Evolutionary conservation across 495 filamentous ascomycete species (phyloP).

Genomic region (Cairneyella variabilis): DNA sequence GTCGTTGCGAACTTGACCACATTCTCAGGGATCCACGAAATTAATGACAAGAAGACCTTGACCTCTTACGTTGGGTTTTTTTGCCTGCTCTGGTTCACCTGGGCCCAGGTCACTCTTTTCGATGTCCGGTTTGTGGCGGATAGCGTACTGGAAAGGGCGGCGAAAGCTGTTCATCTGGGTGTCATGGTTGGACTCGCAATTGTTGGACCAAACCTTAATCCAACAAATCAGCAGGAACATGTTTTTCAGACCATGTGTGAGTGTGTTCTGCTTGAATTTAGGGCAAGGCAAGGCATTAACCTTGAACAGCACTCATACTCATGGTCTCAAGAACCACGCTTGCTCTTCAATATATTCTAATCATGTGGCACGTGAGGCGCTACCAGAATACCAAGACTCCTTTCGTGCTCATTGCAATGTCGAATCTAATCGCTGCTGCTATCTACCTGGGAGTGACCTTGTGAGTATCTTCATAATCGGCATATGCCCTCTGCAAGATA

Average conservation of each 20-base stretch:
- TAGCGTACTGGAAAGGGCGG: conserved; percentile 58
- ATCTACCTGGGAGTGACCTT: conserved; percentile 49
- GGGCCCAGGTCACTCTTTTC: conserved; percentile 63
- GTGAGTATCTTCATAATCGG: background rate
- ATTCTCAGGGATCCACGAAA: conserved; percentile 54
- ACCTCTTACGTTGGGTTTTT: conserved; percentile 59
- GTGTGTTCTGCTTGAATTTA: background rate
- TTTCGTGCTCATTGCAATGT: conserved; percentile 35
- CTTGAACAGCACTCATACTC: conserved; percentile 50
- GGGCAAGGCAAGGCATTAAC: conserved; percentile 20
- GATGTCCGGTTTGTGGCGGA: conserved; percentile 67
- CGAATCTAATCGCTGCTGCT: conserved; percentile 39
- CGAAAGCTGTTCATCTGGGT: conserved; percentile 57
- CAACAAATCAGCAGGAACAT: conserved; percentile 35
- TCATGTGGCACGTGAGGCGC: conserved; percentile 39
- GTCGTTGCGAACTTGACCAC: conserved; percentile 67
- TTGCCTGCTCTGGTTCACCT: conserved; percentile 68
- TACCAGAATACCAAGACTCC: conserved; percentile 32
- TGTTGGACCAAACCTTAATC: conserved; percentile 37
- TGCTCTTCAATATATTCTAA: conserved; percentile 51
- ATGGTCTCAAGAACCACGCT: conserved; percentile 53
- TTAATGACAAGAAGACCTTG: conserved; percentile 34
- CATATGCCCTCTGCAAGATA: background rate
- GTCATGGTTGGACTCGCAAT: conserved; percentile 63
- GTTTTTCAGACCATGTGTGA: conserved; percentile 49